These are phyloP conservation scores for Gossypium ekmanianum DNA, from an alignment of 345 rosid genomes.

Conservation along the genomic window DNA sequence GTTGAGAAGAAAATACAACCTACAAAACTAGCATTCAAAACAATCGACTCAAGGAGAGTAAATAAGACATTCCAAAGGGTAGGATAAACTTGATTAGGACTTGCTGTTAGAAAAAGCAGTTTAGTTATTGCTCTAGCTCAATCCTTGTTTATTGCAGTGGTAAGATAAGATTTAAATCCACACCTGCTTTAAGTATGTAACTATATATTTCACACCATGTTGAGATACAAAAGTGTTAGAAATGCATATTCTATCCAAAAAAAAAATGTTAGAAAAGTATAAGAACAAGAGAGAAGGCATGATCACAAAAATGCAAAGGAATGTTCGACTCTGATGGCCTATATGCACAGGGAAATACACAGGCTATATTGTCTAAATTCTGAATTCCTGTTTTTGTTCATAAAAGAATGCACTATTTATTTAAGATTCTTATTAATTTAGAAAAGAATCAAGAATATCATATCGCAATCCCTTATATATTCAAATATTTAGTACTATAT, in stretches of 20 bases:
- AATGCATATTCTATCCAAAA: too few relatives aligned
- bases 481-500: background rate
- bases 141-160: background rate
- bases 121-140: background rate
- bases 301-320: background rate
- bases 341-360: background rate
- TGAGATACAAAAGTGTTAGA: background rate
- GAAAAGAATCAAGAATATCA: background rate
- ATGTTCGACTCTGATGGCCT: too few relatives aligned
- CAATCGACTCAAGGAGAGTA: conserved; percentile 2
- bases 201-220: background rate
- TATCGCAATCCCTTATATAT: background rate
- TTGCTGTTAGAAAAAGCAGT: background rate
- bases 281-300: background rate
- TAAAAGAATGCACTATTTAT: background rate
- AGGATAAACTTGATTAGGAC: background rate
- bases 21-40: background rate
- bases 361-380: background rate
- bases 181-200: background rate
- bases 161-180: background rate
- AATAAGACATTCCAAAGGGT: background rate
- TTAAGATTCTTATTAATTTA: background rate
- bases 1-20: background rate
- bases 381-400: background rate
- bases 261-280: too few relatives aligned